Conservation (phyloP, 2,329 filamentous ascomycete genomes). For the Monilinia laxa region DNA sequence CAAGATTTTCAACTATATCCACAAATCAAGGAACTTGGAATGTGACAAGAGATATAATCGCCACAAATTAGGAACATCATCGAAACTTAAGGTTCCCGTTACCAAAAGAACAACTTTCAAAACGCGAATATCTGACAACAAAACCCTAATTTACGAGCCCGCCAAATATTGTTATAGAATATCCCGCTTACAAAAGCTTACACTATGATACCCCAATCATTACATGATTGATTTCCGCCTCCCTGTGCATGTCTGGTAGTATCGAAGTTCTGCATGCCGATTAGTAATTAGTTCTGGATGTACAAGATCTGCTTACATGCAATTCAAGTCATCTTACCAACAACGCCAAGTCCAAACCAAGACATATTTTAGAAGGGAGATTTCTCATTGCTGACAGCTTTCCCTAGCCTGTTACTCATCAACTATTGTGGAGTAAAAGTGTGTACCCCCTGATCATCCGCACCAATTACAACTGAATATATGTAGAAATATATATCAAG, state of each 20-base stretch:
- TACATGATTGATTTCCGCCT: neutral
- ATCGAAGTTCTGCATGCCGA: neutral
- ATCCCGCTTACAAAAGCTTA: neutral
- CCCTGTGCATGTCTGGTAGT: neutral
- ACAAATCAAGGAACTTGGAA: too few relatives aligned
- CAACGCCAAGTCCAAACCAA: neutral
- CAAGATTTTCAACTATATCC: too few relatives aligned
- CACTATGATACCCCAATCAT: neutral
- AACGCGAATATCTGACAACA: too few relatives aligned
- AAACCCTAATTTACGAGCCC: too few relatives aligned
- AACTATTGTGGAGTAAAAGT: neutral
- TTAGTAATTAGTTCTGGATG: neutral
- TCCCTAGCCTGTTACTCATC: slow-evolving; percentile 1
- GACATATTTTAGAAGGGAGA: neutral
- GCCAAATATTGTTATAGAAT: too few relatives aligned
- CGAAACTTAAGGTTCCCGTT: too few relatives aligned
- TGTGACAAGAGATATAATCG: too few relatives aligned
- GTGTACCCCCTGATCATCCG: neutral
- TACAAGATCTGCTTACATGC: neutral
- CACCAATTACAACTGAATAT: neutral
- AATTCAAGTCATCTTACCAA: neutral
- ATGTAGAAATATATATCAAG: neutral
- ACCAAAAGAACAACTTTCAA: too few relatives aligned
- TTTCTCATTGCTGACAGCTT: slow-evolving; percentile 3
- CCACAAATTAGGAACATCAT: too few relatives aligned